Evolutionary conservation across 2,329 filamentous ascomycete species (phyloP).

Genomic region (Pseudogymnoascus sp.): DNA sequence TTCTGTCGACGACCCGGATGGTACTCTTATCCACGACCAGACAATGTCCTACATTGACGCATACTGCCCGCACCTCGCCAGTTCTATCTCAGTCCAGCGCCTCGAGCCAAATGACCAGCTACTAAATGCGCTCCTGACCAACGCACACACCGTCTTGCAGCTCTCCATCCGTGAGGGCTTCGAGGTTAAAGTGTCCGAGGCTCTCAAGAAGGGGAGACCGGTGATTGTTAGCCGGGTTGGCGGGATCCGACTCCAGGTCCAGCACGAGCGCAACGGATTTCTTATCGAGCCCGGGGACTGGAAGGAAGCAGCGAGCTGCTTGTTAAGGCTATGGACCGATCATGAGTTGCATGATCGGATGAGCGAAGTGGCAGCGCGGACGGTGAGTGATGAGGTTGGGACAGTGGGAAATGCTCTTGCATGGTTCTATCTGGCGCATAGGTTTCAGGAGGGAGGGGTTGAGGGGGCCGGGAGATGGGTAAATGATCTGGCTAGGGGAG

Average conservation of each 20-base stretch:
- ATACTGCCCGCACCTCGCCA: constrained; percentile 51
- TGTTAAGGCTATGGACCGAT: constrained; percentile 59
- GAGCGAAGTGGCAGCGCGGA: constrained; percentile 52
- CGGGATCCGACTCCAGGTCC: constrained; percentile 73
- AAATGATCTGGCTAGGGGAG: constrained; percentile 63
- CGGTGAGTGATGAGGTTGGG: constrained; percentile 73
- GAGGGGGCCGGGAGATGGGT: constrained; percentile 56
- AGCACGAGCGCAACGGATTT: constrained; percentile 63
- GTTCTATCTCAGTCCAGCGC: constrained; percentile 66
- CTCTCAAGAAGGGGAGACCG: constrained; percentile 69
- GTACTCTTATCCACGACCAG: constrained; percentile 61
- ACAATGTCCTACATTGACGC: constrained; percentile 59
- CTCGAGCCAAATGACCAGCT: constrained; percentile 72
- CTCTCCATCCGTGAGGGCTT: constrained; percentile 77
- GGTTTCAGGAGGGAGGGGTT: constrained; percentile 47
- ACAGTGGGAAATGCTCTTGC: constrained; percentile 70
- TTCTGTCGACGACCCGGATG: constrained; percentile 75
- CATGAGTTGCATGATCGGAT: constrained; percentile 56
- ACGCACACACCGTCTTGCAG: constrained; percentile 66
- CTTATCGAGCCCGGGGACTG: constrained; percentile 65
- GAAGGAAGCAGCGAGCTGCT: constrained; percentile 57
- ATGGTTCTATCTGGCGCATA: constrained; percentile 71
- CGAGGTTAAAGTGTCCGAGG: constrained; percentile 80
- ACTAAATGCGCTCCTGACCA: constrained; percentile 66
- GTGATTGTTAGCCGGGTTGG: constrained; percentile 68